Evolutionary conservation across 1,284 basidiomycete genomes (phyloP).

Genomic region (Fomitopsis betulina): DNA sequence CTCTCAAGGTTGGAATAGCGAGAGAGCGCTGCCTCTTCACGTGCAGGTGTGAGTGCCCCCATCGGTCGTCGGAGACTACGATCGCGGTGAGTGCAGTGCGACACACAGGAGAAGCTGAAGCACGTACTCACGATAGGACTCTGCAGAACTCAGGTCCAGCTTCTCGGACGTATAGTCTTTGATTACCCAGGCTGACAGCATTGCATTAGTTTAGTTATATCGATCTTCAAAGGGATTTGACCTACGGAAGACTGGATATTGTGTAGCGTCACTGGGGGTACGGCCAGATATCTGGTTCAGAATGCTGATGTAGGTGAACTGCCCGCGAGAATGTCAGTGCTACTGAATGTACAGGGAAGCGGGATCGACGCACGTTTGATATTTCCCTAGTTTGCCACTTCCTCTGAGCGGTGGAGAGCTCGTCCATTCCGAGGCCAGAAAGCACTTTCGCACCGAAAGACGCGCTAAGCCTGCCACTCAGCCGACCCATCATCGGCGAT

Average conservation of each 20-base stretch:
- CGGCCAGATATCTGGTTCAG: constrained; percentile 87
- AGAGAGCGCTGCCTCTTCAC: constrained; percentile 68
- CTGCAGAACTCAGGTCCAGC: constrained; percentile 65
- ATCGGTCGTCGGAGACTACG: constrained; percentile 79
- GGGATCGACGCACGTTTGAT: constrained; percentile 63
- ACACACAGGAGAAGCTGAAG: not conserved
- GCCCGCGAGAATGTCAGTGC: constrained; percentile 6
- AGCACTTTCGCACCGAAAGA: constrained; percentile 33
- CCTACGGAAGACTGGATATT: constrained; percentile 92
- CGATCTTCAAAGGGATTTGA: constrained; percentile 10
- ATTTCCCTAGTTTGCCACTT: constrained; percentile 87
- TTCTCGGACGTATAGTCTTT: constrained; percentile 78
- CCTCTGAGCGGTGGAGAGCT: constrained; percentile 63
- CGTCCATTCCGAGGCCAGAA: constrained; percentile 45
- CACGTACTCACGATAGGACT: constrained; percentile 75
- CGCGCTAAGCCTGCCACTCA: constrained; percentile 36
- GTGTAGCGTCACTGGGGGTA: constrained; percentile 92
- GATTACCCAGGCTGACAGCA: constrained; percentile 75
- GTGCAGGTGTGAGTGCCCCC: constrained; percentile 80
- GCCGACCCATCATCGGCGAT: constrained; percentile 51
- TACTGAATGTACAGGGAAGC: not conserved
- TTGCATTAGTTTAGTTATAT: not conserved
- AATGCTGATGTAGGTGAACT: constrained; percentile 87
- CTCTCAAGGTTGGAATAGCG: constrained; percentile 79
- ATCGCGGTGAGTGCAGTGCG: not conserved